Evolutionary conservation across 2,329 filamentous ascomycete genomes (phyloP).

Genomic region (Sclerotinia spermophila): DNA sequence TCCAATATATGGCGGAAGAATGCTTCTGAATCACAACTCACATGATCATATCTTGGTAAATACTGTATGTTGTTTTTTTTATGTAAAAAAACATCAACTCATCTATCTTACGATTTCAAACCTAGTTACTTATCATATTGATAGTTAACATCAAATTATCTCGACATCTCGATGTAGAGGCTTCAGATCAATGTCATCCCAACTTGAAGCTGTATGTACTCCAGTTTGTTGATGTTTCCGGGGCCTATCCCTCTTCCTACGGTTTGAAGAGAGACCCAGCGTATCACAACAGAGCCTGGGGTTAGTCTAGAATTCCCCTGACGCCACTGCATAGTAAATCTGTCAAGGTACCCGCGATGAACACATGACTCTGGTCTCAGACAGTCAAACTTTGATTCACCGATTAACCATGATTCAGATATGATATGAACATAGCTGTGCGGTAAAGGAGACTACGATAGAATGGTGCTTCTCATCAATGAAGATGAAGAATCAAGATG

Average conservation of each 20-base stretch:
- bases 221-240: background rate
- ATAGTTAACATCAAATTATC: background rate
- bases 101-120: background rate
- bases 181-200: background rate
- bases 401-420: background rate
- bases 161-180: background rate
- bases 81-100: background rate
- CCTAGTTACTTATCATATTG: background rate
- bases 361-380: constrained; percentile 10
- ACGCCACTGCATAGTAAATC: constrained; percentile 7
- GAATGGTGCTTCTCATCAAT: background rate
- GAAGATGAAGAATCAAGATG: background rate
- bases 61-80: background rate
- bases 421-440: background rate
- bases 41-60: background rate
- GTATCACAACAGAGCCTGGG: background rate
- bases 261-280: background rate
- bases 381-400: constrained; percentile 1
- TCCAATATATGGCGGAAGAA: background rate
- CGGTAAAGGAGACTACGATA: background rate
- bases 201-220: background rate
- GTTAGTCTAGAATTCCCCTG: background rate
- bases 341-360: constrained; percentile 4
- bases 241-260: background rate
- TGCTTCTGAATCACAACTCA: background rate